Evolutionary conservation across 208 protist species (phyloP).

Genomic region (Porcisia hertigi): DNA sequence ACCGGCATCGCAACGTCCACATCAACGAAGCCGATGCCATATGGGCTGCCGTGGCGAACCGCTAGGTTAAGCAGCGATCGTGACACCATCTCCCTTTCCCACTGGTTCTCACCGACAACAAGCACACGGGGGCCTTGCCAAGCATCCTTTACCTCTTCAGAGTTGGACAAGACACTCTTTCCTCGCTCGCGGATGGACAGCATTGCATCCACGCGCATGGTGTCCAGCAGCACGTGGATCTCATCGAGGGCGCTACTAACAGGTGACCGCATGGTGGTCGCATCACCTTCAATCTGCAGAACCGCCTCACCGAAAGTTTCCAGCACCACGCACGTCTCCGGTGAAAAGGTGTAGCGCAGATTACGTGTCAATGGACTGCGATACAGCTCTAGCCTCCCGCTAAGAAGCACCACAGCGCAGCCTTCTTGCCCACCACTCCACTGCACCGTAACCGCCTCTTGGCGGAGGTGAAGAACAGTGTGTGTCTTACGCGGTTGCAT

Average conservation of each 20-base stretch:
- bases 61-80: conserved; percentile 75
- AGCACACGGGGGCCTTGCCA: conserved; percentile 66
- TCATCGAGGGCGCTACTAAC: conserved; percentile 43
- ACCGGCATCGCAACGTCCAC: conserved; percentile 72
- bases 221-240: conserved; percentile 57
- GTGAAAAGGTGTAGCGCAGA: conserved; percentile 58
- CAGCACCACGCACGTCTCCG: conserved; percentile 43
- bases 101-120: conserved; percentile 72
- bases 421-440: conserved; percentile 16
- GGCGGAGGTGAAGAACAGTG: conserved; percentile 13
- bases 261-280: conserved; percentile 17
- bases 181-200: conserved; percentile 24
- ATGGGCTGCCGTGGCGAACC: conserved; percentile 23
- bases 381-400: conserved; percentile 50
- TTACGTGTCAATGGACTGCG: conserved; percentile 56
- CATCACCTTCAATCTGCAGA: conserved; percentile 54
- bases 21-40: conserved; percentile 71
- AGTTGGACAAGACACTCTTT: conserved; percentile 6
- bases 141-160: conserved; percentile 25
- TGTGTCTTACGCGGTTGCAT: conserved; percentile 12
- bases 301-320: conserved; percentile 35
- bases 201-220: conserved; percentile 46
- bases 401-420: conserved; percentile 52
- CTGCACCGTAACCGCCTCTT: conserved; percentile 19
- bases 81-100: conserved; percentile 62